Percentiles rank a stretch among this genome's conserved stretches.
These are phyloP conservation scores for Monosporozyma yasuniensis DNA, from an alignment of 805 yeast species.

Conservation along the genomic window DNA sequence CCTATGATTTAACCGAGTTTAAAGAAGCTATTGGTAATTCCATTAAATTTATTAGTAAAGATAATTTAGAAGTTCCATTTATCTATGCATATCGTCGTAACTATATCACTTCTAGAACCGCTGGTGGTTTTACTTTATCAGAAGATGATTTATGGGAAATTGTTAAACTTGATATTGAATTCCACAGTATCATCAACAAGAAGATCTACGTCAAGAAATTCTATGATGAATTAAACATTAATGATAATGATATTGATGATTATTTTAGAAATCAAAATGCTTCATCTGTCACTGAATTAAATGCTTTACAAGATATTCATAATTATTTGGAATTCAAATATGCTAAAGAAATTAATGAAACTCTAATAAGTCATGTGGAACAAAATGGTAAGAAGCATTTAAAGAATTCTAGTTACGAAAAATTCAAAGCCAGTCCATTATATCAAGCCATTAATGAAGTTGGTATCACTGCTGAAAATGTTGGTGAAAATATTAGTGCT, in stretches of 20 bases:
- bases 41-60: constrained; percentile 63
- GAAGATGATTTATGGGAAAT: constrained; percentile 93
- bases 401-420: constrained; percentile 54
- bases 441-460: constrained; percentile 58
- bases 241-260: constrained; percentile 51
- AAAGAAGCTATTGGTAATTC: constrained; percentile 61
- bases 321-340: constrained; percentile 75
- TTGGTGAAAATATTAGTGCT: constrained; percentile 73
- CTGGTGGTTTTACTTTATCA: constrained; percentile 39
- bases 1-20: constrained; percentile 44
- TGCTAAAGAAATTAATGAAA: constrained; percentile 34
- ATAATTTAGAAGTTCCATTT: constrained; percentile 84
- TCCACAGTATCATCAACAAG: constrained; percentile 74
- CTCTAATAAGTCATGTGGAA: constrained; percentile 21
- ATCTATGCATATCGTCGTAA: constrained; percentile 95
- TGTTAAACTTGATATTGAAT: constrained; percentile 77
- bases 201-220: constrained; percentile 52
- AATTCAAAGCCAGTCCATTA: constrained; percentile 54
- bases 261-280: constrained; percentile 48
- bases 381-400: constrained; percentile 43
- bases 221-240: constrained; percentile 42
- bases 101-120: constrained; percentile 44
- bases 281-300: constrained; percentile 51
- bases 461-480: constrained; percentile 71
- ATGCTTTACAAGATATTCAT: constrained; percentile 60